A percentile compares a stretch with the other conserved stretches of the same genome.
These are phyloP conservation scores for Carallia brachiata DNA, from an alignment of 345 rosid species.

Conservation along the genomic window DNA sequence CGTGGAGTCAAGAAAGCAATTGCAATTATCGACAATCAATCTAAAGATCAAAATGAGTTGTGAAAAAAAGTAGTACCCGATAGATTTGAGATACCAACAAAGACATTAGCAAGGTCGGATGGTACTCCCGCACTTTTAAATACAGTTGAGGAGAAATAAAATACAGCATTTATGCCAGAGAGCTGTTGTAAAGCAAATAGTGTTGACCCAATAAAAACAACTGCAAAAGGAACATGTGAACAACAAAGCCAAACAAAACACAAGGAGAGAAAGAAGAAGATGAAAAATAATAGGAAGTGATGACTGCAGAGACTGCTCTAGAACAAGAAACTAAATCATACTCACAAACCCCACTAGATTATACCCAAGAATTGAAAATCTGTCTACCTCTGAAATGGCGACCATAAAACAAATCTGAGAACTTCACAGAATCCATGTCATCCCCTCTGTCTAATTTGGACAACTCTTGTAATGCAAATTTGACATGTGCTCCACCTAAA, in stretches of 20 bases:
- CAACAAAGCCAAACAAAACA: slow-evolving; percentile 50
- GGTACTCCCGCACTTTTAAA: slow-evolving; percentile 95
- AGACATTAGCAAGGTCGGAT: slow-evolving; percentile 66
- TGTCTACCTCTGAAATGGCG: slow-evolving; percentile 80
- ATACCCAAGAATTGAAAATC: slow-evolving; percentile 4
- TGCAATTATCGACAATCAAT: slow-evolving; percentile 2
- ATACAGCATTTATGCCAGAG: slow-evolving; percentile 98
- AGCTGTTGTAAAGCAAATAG: slow-evolving; percentile 99
- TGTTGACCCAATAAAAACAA: slow-evolving; percentile 99
- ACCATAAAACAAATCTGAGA: slow-evolving; percentile 70
- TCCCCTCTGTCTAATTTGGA: slow-evolving; percentile 76
- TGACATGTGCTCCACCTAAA: slow-evolving; percentile 76
- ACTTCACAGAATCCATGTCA: slow-evolving; percentile 52
- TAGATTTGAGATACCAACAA: slow-evolving; percentile 76
- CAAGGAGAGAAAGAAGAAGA: slow-evolving; percentile 8
- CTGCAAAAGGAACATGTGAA: slow-evolving; percentile 92
- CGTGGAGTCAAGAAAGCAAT: slow-evolving; percentile 2
- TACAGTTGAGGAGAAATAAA: slow-evolving; percentile 97
- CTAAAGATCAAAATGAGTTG: slow-evolving; percentile 6
- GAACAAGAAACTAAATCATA: slow-evolving; percentile 11
- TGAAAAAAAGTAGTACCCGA: slow-evolving; percentile 45
- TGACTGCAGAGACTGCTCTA: slow-evolving; percentile 13
- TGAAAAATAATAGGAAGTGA: slow-evolving; percentile 4
- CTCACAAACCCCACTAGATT: slow-evolving; percentile 11
- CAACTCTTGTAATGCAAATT: slow-evolving; percentile 73